Evolutionary conservation across 75 land plant species (phyloP).

Genomic region (Cupressus sempervirens): DNA sequence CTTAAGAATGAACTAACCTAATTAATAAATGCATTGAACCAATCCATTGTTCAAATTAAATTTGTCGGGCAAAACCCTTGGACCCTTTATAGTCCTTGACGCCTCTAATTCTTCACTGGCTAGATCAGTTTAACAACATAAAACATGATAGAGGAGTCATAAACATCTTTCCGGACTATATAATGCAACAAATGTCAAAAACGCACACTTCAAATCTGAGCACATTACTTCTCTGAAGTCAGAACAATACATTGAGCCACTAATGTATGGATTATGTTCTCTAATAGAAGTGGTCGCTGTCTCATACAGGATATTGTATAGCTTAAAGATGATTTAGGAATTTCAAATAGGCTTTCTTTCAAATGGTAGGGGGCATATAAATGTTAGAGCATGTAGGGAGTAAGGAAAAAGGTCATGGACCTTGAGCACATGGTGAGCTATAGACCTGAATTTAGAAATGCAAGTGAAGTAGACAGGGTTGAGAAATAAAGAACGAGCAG

Average conservation of each 20-base stretch:
- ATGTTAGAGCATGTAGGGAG: not conserved
- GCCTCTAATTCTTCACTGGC: not conserved
- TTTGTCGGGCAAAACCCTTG: not conserved
- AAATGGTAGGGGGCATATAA: not conserved
- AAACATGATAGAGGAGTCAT: not conserved
- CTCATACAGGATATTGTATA: not conserved
- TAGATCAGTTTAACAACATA: not conserved
- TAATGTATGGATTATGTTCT: not conserved
- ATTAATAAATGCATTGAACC: not conserved
- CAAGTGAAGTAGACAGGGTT: not conserved
- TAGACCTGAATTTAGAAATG: not conserved
- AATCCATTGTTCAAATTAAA: not conserved
- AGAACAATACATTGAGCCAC: not conserved
- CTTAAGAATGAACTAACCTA: not conserved
- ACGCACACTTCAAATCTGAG: not conserved
- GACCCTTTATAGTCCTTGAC: not conserved
- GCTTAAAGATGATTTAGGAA: not conserved
- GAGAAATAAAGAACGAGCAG: not conserved
- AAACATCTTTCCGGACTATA: not conserved
- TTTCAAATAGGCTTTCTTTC: not conserved
- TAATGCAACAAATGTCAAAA: not conserved
- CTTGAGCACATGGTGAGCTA: not conserved
- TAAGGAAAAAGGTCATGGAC: not conserved
- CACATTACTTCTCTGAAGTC: not conserved
- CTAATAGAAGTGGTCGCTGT: not conserved